These are phyloP conservation scores for Usnea hakonensis DNA, from an alignment of 495 filamentous ascomycete species.

Conservation along the genomic window DNA sequence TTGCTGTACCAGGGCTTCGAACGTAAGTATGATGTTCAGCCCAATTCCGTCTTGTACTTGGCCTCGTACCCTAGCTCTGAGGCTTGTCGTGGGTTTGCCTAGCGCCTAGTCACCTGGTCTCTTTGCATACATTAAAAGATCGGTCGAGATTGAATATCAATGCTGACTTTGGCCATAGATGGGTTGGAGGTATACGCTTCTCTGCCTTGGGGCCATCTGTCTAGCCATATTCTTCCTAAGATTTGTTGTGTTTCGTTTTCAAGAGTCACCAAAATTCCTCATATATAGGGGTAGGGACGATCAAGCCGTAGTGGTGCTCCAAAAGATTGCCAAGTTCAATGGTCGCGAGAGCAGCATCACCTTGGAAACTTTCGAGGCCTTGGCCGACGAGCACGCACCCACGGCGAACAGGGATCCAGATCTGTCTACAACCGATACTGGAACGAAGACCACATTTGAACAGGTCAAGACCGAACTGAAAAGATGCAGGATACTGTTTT, in stretches of 20 bases:
- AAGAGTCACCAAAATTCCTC: conserved; percentile 42
- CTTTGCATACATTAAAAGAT: neutral
- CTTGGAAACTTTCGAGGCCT: conserved; percentile 28
- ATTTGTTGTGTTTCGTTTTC: conserved; percentile 38
- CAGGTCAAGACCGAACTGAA: conserved; percentile 30
- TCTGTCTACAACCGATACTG: conserved; percentile 26
- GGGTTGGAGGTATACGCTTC: conserved; percentile 42
- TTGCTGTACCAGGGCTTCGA: conserved; percentile 39
- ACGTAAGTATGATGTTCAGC: neutral
- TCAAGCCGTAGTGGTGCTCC: conserved; percentile 35
- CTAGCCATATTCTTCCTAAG: conserved; percentile 39
- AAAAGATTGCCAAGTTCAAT: conserved; percentile 37
- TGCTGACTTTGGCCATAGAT: conserved; percentile 14
- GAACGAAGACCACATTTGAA: conserved; percentile 23
- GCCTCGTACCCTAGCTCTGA: neutral
- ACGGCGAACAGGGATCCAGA: conserved; percentile 6
- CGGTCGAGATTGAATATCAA: neutral
- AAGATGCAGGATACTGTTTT: conserved; percentile 36
- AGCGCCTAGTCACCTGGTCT: neutral
- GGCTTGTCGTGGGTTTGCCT: neutral
- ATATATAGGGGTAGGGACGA: conserved; percentile 36
- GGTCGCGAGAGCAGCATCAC: conserved; percentile 29
- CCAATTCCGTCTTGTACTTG: neutral
- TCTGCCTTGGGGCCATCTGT: conserved; percentile 35
- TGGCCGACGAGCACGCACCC: conserved; percentile 23